Conservation (phyloP, 2,329 filamentous ascomycete genomes). For the Sclerotiophoma versabilis region DNA sequence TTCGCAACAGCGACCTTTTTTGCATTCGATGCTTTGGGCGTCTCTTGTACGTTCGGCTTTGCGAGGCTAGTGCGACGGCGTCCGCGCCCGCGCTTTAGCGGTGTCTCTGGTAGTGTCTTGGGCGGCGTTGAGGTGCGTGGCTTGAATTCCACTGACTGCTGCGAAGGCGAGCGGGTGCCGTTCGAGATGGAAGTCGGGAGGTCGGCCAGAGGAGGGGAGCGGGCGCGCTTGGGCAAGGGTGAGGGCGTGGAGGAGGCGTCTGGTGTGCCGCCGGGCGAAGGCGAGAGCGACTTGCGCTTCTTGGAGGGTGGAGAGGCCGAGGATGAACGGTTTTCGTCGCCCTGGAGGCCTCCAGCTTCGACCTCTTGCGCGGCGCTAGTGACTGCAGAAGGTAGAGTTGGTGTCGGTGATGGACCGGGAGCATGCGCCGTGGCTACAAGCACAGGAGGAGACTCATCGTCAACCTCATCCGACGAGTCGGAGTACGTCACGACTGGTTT, state of each 20-base stretch:
- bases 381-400: neutral
- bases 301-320: neutral
- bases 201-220: neutral
- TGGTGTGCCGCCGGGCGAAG: neutral
- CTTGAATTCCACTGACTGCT: too few relatives aligned
- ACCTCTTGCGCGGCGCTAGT: neutral
- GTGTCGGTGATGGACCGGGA: neutral
- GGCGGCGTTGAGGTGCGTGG: neutral
- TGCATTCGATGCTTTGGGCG: neutral
- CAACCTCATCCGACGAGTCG: neutral
- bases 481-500: neutral
- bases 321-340: too few relatives aligned
- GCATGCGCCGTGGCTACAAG: neutral
- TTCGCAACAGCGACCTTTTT: neutral
- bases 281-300: conserved; percentile 4
- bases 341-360: neutral
- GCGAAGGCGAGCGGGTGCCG: too few relatives aligned
- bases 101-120: neutral
- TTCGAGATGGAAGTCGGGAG: neutral
- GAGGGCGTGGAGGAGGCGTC: neutral
- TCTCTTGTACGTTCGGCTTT: neutral
- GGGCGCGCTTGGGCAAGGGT: neutral
- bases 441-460: neutral
- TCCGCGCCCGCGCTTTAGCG: neutral
- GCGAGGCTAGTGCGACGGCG: neutral